Base-by-base conservation (phyloP, 352 stramenopile species). In the Phytophthora hibernalis region DNA sequence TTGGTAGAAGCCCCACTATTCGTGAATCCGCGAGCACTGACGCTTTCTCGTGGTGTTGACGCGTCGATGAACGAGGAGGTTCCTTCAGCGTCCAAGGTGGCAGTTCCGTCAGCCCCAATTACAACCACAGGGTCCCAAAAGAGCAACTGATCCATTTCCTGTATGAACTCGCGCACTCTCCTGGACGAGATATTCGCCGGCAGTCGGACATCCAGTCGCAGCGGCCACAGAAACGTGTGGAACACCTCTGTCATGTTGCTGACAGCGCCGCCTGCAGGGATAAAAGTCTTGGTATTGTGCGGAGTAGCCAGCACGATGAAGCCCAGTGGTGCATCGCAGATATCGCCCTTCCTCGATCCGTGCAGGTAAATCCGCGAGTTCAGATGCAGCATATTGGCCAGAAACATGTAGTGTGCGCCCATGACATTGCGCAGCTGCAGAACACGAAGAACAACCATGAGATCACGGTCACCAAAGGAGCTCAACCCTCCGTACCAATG, bases 371-470 rank as follows among this genome's bases (percentile, higher is more conserved):
- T 70, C 28, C 64, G 73, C 24, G 80, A 85, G 33, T 79, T 72
- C 5, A 91, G 47, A 30, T 79, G 76, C 43, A 92, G 57, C 80
- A 92, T 90, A 55, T 89, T 92, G 62, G 74, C 63, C 49, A 92
- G 64, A 43, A 92, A 92, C 84, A 92, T 91, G 63, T 91, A 88
- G 61, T 90, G 82, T 2, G 76, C 84, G 3, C 82, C 84, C 69
- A 92, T 74, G 62, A 91, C 67, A 44, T 92, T 92, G 24, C 79
- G 82, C 10, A 92, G 57, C 84, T 92, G 44, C 18, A 66, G 22
- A 22, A 50, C 3, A 22, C n/a, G 42, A 11, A 57, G 51, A 30
- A 51, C 13, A 66, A 20, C 2, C 5, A 18, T 52, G n/a, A 52
- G 42, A 28, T 20, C 11, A 50, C 54, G 24, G 61, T 22, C 35